Percentiles rank a stretch among this genome's conserved stretches.
These are phyloP conservation scores for Candida pseudoviswanathii DNA, from an alignment of 1,139 yeast species.

Conservation along the genomic window DNA sequence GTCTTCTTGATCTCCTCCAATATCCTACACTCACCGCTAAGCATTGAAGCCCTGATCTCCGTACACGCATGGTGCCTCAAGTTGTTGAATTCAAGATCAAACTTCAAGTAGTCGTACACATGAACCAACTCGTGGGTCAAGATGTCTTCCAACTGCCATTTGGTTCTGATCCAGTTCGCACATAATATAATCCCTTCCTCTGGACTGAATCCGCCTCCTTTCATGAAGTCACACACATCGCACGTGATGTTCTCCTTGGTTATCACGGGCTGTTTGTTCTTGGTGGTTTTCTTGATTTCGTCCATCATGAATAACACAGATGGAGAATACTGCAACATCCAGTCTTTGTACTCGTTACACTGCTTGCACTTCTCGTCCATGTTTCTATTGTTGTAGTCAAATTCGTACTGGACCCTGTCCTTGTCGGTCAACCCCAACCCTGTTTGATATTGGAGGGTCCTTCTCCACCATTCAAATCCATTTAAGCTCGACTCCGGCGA, in stretches of 20 bases:
- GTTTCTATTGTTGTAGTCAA: constrained; percentile 51
- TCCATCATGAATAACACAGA: constrained; percentile 86
- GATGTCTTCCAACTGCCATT: constrained; percentile 88
- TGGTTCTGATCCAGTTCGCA: constrained; percentile 76
- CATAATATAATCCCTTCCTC: constrained; percentile 84
- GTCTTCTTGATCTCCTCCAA: constrained; percentile 79
- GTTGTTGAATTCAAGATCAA: constrained; percentile 81
- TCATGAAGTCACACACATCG: constrained; percentile 81
- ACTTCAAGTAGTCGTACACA: constrained; percentile 87
- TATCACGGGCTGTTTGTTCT: constrained; percentile 30
- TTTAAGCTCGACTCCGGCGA: constrained; percentile 26
- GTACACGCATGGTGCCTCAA: constrained; percentile 95
- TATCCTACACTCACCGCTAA: constrained; percentile 94
- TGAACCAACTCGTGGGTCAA: constrained; percentile 92
- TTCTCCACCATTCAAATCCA: constrained; percentile 84
- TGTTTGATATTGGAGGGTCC: constrained; percentile 70
- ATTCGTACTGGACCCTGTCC: constrained; percentile 60
- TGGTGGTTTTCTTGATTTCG: constrained; percentile 73
- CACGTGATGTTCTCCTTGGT: constrained; percentile 61
- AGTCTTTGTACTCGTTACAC: constrained; percentile 75
- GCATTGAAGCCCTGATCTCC: constrained; percentile 88
- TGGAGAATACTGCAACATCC: constrained; percentile 82
- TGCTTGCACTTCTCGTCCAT: constrained; percentile 56
- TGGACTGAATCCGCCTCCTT: constrained; percentile 95
- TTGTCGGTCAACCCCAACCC: constrained; percentile 64